phyloP scores from a whole-genome alignment of 2,329 filamentous ascomycete species.

The Cercospora janseana region DNA sequence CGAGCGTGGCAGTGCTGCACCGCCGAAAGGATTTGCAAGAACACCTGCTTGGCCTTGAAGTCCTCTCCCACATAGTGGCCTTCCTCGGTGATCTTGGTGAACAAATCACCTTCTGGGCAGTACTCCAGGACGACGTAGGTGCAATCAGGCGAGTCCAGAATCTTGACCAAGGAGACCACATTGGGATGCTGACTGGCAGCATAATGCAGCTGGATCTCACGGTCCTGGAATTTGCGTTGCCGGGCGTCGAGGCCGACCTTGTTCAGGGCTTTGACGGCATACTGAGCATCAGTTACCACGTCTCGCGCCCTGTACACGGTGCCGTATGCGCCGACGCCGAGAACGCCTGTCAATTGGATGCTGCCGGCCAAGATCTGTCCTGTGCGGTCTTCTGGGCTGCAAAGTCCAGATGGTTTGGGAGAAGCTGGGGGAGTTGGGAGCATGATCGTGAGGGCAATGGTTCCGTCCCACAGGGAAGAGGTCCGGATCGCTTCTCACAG shows the following conservation, averaged over 20 bases:
- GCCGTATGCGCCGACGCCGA: slow-evolving; percentile 93
- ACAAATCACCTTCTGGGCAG: slow-evolving; percentile 93
- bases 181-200: slow-evolving; percentile 85
- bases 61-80: slow-evolving; percentile 93
- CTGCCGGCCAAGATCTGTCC: slow-evolving; percentile 79
- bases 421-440: slow-evolving; percentile 53
- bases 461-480: slow-evolving; percentile 8
- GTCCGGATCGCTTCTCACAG: slow-evolving; percentile 17
- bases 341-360: slow-evolving; percentile 77
- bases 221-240: slow-evolving; percentile 84
- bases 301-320: slow-evolving; percentile 91
- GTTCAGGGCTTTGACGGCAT: slow-evolving; percentile 96
- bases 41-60: slow-evolving; percentile 77
- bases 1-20: slow-evolving; percentile 90
- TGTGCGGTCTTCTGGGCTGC: slow-evolving; percentile 75
- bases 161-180: slow-evolving; percentile 89
- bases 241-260: slow-evolving; percentile 87
- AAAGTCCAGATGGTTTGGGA: slow-evolving; percentile 41
- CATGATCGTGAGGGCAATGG: slow-evolving; percentile 37
- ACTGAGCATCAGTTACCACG: slow-evolving; percentile 74
- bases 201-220: slow-evolving; percentile 91
- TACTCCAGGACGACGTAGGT: slow-evolving; percentile 96
- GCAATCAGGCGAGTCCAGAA: slow-evolving; percentile 87
- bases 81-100: slow-evolving; percentile 94
- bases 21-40: slow-evolving; percentile 94